phyloP scores from a whole-genome alignment of 2,329 filamentous ascomycete genomes.

The Pseudodiploospora longispora region DNA sequence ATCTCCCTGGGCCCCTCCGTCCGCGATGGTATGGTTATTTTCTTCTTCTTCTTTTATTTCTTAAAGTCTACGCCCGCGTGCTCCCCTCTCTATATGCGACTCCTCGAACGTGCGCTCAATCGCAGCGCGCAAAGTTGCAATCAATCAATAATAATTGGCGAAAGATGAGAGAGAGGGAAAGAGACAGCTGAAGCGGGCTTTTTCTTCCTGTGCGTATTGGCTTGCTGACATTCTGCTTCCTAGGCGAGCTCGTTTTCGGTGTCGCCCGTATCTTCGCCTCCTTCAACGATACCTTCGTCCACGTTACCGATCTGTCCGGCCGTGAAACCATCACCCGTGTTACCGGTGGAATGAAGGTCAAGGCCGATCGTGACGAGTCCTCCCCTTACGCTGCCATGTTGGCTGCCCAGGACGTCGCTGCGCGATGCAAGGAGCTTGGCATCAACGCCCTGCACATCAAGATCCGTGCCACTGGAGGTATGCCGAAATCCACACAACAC shows the following conservation, averaged over 20 bases:
- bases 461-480: conserved; percentile 98
- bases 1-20: conserved; percentile 96
- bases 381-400: conserved; percentile 99
- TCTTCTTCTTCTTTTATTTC: conserved; percentile 4
- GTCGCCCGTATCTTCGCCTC: conserved; percentile 95
- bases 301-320: conserved; percentile 99
- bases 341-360: conserved; percentile 99
- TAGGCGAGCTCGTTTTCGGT: conserved; percentile 95
- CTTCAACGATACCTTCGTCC: conserved; percentile 91
- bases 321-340: conserved; percentile 99
- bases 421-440: conserved; percentile 66
- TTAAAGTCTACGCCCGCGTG: not conserved
- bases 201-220: not conserved
- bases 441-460: conserved; percentile 98
- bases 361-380: conserved; percentile 99
- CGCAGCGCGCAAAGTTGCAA: no score
- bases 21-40: conserved; percentile 68
- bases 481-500: conserved; percentile 22
- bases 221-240: conserved; percentile 12
- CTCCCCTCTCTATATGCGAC: no score
- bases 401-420: conserved; percentile 96
- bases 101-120: no score
- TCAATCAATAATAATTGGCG: no score
- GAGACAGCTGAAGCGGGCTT: no score
- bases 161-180: no score